Percentiles rank a stretch among this genome's conserved stretches.
Conservation (phyloP, 2,329 filamentous ascomycete species). For the Sporothrix sp. region DNA sequence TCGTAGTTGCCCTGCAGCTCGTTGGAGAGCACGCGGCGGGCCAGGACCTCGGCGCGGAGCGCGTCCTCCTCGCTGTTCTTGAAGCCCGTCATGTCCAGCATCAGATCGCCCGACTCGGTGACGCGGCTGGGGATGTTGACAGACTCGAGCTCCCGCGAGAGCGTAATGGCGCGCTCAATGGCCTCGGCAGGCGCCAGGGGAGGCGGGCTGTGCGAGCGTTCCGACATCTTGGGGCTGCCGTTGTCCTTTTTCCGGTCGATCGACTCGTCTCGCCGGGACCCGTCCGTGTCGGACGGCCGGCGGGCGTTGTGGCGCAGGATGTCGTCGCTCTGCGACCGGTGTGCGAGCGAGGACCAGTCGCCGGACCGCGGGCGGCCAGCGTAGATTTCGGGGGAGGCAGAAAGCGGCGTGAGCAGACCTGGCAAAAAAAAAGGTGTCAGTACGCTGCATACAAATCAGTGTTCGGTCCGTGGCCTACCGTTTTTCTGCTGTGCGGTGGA, state of each 20-base stretch:
- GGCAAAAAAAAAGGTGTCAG: no score
- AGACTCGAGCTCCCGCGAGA: constrained; percentile 78
- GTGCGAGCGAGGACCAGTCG: constrained; percentile 39
- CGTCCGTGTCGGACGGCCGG: constrained; percentile 23
- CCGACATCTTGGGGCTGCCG: constrained; percentile 28
- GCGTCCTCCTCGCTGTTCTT: constrained; percentile 91
- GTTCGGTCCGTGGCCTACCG: no score
- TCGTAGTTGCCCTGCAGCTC: constrained; percentile 93
- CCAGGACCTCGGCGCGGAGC: constrained; percentile 83
- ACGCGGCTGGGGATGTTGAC: constrained; percentile 90
- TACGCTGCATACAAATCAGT: no score
- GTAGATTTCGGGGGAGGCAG: constrained; percentile 42
- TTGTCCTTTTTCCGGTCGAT: constrained; percentile 21
- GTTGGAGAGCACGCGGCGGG: constrained; percentile 82
- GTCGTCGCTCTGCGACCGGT: constrained; percentile 46
- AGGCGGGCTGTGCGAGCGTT: constrained; percentile 67
- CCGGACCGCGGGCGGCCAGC: constrained; percentile 37
- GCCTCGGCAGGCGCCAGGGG: constrained; percentile 64
- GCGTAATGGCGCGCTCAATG: constrained; percentile 67
- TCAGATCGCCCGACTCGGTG: constrained; percentile 87
- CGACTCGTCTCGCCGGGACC: constrained; percentile 24
- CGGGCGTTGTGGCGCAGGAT: constrained; percentile 40
- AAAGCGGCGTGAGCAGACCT: constrained; percentile 43
- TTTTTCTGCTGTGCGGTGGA: constrained; percentile 24
- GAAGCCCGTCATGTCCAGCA: constrained; percentile 97